Percentiles rank a stretch among this genome's conserved stretches.
Evolutionary conservation across 768 basidiomycete genomes (phyloP).

Genomic region (Coprinopsis cinerea): DNA sequence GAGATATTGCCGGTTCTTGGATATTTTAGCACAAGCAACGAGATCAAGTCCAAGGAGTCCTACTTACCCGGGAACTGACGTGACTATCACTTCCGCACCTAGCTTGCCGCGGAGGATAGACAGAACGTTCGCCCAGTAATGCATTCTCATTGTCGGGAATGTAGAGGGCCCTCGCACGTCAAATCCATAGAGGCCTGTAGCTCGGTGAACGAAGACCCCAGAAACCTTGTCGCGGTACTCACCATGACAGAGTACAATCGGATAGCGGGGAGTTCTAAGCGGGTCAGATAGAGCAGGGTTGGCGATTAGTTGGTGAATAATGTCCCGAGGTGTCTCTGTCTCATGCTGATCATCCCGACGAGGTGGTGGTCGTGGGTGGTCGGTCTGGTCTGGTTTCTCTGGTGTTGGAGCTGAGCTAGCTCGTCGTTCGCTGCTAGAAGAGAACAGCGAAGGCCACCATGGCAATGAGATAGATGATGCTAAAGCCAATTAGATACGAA

Average conservation of each 20-base stretch:
- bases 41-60: not conserved
- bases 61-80: constrained; percentile 84
- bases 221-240: constrained; percentile 17
- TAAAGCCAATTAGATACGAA: not conserved
- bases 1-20: constrained; percentile 90
- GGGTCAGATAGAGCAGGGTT: constrained; percentile 80
- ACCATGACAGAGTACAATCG: constrained; percentile 97
- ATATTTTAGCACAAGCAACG: constrained; percentile 7
- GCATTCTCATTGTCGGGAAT: constrained; percentile 78
- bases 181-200: constrained; percentile 86
- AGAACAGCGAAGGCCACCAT: constrained; percentile 20
- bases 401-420: too few species aligned
- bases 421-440: constrained; percentile 14
- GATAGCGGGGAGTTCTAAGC: constrained; percentile 73
- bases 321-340: constrained; percentile 34
- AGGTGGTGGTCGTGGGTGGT: too few species aligned
- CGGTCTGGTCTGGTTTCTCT: too few species aligned
- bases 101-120: constrained; percentile 72
- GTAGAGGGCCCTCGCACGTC: constrained; percentile 80
- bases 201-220: not conserved
- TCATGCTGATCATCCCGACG: too few species aligned
- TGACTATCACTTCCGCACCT: constrained; percentile 93
- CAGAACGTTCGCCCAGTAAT: constrained; percentile 93
- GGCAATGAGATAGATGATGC: constrained; percentile 12
- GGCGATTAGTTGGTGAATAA: constrained; percentile 64